These are phyloP conservation scores for Suillus brevipes DNA, from an alignment of 768 basidiomycete genomes.

Conservation along the genomic window DNA sequence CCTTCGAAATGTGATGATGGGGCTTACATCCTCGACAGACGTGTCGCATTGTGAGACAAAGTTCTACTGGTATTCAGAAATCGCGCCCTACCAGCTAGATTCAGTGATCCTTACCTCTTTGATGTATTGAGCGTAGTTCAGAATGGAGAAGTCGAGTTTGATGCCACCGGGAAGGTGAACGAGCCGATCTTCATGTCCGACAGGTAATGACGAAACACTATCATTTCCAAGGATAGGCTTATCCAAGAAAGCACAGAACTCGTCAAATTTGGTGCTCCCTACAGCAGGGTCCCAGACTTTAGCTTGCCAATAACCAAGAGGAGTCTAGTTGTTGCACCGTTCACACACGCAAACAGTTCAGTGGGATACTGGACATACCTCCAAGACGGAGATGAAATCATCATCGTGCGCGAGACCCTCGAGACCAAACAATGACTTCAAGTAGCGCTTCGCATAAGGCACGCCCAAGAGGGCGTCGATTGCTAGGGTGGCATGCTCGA, in stretches of 20 bases:
- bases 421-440: constrained; percentile 82
- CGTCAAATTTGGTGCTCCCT: constrained; percentile 59
- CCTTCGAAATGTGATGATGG: neutral
- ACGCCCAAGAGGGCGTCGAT: constrained; percentile 63
- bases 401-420: constrained; percentile 65
- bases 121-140: constrained; percentile 79
- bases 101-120: constrained; percentile 48
- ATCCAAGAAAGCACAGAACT: constrained; percentile 63
- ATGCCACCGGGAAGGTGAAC: constrained; percentile 47
- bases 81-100: constrained; percentile 1
- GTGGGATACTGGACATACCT: constrained; percentile 40
- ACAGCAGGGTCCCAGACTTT: constrained; percentile 85
- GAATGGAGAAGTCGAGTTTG: constrained; percentile 55
- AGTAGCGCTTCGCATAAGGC: constrained; percentile 43
- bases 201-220: constrained; percentile 41
- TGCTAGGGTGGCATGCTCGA: constrained; percentile 55
- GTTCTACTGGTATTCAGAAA: constrained; percentile 36
- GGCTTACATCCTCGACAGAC: constrained; percentile 51
- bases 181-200: constrained; percentile 50
- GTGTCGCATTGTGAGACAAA: constrained; percentile 55
- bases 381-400: constrained; percentile 73
- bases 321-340: constrained; percentile 39
- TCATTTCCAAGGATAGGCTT: constrained; percentile 39
- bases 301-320: constrained; percentile 76
- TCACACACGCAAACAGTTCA: constrained; percentile 8